Evolutionary conservation across 2,329 filamentous ascomycete species (phyloP).

Genomic region (Harringtonia aguacate): DNA sequence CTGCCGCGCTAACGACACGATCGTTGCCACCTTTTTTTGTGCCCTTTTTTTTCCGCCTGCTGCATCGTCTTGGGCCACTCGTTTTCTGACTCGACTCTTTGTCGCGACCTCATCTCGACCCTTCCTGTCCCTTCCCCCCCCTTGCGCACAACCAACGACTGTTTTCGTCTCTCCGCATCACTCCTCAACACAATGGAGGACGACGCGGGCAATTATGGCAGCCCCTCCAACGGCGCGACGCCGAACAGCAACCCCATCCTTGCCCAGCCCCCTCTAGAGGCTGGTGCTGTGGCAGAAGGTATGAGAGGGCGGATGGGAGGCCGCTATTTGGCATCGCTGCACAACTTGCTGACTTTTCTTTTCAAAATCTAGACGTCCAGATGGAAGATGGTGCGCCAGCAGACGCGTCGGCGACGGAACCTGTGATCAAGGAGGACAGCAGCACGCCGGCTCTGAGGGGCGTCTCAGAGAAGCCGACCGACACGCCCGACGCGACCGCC

Average conservation of each 20-base stretch:
- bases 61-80: background rate
- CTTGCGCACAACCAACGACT: background rate
- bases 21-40: background rate
- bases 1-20: background rate
- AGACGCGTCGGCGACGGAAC: slow-evolving; percentile 21
- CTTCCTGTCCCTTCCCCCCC: background rate
- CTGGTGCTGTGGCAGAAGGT: slow-evolving; percentile 34
- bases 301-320: no score
- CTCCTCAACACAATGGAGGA: slow-evolving; percentile 42
- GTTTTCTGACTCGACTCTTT: background rate
- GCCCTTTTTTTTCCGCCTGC: background rate
- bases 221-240: slow-evolving; percentile 44
- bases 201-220: slow-evolving; percentile 43
- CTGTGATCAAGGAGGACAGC: slow-evolving; percentile 49
- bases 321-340: no score
- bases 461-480: slow-evolving; percentile 51
- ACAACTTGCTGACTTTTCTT: slow-evolving; percentile 2
- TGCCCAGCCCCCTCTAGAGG: slow-evolving; percentile 37
- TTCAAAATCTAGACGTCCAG: slow-evolving; percentile 39
- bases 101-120: background rate
- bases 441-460: slow-evolving; percentile 45
- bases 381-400: slow-evolving; percentile 43
- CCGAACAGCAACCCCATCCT: slow-evolving; percentile 45
- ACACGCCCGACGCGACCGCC: slow-evolving; percentile 54
- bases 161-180: background rate